Conservation (phyloP, 2,329 filamentous ascomycete species). For the Exophiala oligosperma region DNA sequence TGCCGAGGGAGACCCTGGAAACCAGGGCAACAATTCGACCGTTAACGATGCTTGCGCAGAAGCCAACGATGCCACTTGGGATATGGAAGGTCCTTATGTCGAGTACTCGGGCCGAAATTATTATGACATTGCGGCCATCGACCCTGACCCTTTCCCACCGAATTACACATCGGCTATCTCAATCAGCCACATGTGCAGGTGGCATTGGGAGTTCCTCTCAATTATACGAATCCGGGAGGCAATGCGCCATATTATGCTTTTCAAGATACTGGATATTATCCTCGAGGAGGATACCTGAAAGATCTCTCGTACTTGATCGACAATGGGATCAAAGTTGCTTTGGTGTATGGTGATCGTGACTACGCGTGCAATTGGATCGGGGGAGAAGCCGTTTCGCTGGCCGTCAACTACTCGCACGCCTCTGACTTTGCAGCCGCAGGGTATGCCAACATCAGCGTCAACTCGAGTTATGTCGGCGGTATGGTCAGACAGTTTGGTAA, state of each 20-base stretch:
- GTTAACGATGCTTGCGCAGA: conserved; percentile 39
- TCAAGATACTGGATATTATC: conserved; percentile 32
- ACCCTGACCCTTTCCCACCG: conserved; percentile 48
- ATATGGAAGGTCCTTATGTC: conserved; percentile 43
- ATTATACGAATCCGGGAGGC: conserved; percentile 51
- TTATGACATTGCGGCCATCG: conserved; percentile 51
- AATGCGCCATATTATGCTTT: conserved; percentile 50
- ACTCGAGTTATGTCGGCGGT: conserved; percentile 40
- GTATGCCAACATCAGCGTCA: conserved; percentile 40
- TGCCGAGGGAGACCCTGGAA: conserved; percentile 44
- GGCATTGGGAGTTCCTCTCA: conserved; percentile 55
- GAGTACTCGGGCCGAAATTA: conserved; percentile 45
- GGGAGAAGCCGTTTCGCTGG: conserved; percentile 48
- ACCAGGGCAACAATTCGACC: conserved; percentile 35
- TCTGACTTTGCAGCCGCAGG: conserved; percentile 45
- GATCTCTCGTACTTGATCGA: conserved; percentile 57
- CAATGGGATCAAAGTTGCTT: conserved; percentile 56
- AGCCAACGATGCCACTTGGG: conserved; percentile 43
- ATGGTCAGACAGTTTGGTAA: conserved; percentile 41
- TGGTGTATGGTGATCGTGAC: conserved; percentile 61
- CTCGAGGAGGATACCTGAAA: conserved; percentile 40
- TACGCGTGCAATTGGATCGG: conserved; percentile 55
- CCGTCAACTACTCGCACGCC: conserved; percentile 43
- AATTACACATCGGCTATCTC: conserved; percentile 52
- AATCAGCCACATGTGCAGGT: conserved; percentile 52